Conservation (phyloP, 768 basidiomycete genomes). For the Rhizopogon roseolus region DNA sequence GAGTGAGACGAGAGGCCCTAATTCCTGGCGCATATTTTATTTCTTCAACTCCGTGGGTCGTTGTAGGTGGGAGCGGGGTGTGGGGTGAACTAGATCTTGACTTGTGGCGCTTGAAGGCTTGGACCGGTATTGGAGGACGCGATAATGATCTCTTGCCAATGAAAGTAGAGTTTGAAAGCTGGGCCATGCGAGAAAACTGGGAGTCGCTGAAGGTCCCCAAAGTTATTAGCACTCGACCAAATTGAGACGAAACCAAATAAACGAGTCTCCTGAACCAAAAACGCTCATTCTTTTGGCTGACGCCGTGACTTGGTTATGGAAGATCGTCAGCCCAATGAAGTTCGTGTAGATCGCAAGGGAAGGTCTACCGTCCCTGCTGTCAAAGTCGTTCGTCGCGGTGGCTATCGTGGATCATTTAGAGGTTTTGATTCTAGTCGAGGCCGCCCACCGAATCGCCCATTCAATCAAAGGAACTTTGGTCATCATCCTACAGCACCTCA, state of each 20-base stretch:
- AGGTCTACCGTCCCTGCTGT: conserved; percentile 23
- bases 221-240: conserved; percentile 3
- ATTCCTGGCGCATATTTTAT: conserved; percentile 13
- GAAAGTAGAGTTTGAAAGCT: conserved; percentile 2
- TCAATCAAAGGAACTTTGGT: not conserved
- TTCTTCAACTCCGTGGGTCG: conserved; percentile 23
- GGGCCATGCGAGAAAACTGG: not conserved
- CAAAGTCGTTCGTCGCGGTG: conserved; percentile 1
- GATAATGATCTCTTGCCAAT: conserved; percentile 11
- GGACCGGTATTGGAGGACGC: not conserved
- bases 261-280: not conserved
- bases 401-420: not conserved
- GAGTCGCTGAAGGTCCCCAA: too few relatives aligned
- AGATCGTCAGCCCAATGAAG: conserved; percentile 36
- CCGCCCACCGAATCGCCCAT: not conserved
- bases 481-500: not conserved
- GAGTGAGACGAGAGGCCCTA: conserved; percentile 7
- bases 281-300: not conserved
- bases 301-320: conserved; percentile 17
- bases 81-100: not conserved
- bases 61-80: conserved; percentile 14
- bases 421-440: not conserved
- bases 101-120: conserved; percentile 16
- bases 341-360: conserved; percentile 31
- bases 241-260: conserved; percentile 16